Evolutionary conservation across 108 stramenopile species (phyloP).

Genomic region (Discostella stelligeroides): DNA sequence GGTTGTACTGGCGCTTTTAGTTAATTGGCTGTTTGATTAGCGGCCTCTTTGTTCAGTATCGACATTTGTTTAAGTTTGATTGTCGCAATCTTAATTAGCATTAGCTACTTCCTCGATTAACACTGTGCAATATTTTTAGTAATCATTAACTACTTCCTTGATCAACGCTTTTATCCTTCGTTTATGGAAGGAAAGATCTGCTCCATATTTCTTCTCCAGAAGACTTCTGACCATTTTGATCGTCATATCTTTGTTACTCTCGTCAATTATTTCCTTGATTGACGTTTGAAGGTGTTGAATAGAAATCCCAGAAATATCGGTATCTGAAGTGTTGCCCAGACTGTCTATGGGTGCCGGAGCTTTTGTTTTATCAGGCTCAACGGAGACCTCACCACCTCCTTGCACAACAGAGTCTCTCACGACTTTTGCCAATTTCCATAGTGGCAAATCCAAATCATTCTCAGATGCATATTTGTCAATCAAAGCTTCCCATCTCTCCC

Average conservation of each 20-base stretch:
- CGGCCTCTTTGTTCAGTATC: no score
- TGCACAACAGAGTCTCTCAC: not conserved
- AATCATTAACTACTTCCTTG: conserved; percentile 5
- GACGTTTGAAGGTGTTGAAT: not conserved
- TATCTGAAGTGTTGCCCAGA: not conserved
- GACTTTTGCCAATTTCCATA: conserved; percentile 31
- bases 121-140: not conserved
- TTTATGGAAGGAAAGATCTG: conserved; percentile 13
- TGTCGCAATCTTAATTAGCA: no score
- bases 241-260: not conserved
- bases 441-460: conserved; percentile 35
- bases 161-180: conserved; percentile 2
- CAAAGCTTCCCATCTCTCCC: conserved; percentile 52
- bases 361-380: not conserved
- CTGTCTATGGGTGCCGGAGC: not conserved
- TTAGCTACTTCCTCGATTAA: no score
- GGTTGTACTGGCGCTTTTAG: conserved; percentile 67
- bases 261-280: conserved; percentile 11
- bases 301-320: not conserved
- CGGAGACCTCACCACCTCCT: not conserved
- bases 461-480: conserved; percentile 55
- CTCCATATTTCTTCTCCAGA: not conserved
- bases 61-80: no score
- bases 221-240: not conserved
- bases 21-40: conserved; percentile 6